A percentile compares a stretch with the other conserved stretches of the same genome.
These are phyloP conservation scores for Raffaelea deltoideospora DNA, from an alignment of 2,329 filamentous ascomycete genomes.

Conservation along the genomic window DNA sequence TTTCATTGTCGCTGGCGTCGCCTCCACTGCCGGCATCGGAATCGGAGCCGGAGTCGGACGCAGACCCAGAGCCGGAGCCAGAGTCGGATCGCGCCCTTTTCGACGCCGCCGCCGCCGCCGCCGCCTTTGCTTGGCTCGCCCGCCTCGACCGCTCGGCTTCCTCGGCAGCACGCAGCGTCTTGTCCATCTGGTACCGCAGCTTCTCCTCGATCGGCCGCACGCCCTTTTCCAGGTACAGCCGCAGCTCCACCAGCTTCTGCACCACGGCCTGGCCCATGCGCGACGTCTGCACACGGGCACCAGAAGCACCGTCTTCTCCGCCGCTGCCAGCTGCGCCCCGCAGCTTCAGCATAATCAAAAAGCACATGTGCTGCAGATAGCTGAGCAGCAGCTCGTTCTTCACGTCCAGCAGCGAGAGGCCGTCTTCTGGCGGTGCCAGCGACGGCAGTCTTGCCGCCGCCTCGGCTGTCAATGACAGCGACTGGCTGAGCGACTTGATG, in stretches of 20 bases:
- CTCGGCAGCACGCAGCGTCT: slow-evolving; percentile 77
- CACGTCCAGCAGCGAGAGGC: slow-evolving; percentile 84
- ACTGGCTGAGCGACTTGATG: slow-evolving; percentile 39
- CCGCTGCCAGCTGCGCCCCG: slow-evolving; percentile 31
- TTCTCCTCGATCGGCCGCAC: slow-evolving; percentile 80
- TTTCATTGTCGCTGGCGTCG: slow-evolving; percentile 16
- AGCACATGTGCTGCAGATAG: slow-evolving; percentile 88
- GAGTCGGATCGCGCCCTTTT: slow-evolving; percentile 17
- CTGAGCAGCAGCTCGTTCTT: slow-evolving; percentile 97
- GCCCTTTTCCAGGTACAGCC: slow-evolving; percentile 88
- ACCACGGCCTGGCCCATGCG: slow-evolving; percentile 53
- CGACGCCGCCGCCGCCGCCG: slow-evolving; percentile 19
- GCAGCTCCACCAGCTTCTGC: slow-evolving; percentile 75
- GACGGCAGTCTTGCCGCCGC: slow-evolving; percentile 46
- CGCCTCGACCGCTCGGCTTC: slow-evolving; percentile 46
- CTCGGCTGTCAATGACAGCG: slow-evolving; percentile 48
- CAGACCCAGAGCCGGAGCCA: slow-evolving; percentile 8
- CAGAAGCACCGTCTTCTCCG: slow-evolving; percentile 5
- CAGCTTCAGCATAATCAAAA: slow-evolving; percentile 69
- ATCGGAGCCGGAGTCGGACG: slow-evolving; percentile 18
- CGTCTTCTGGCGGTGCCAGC: slow-evolving; percentile 62
- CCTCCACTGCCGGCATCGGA: slow-evolving; percentile 6
- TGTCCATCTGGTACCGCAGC: slow-evolving; percentile 90
- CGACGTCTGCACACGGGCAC: slow-evolving; percentile 17
- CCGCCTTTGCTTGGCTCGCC: slow-evolving; percentile 21